A percentile compares a stretch with the other conserved stretches of the same genome.
These are phyloP conservation scores for Trichoderma erinaceum DNA, from an alignment of 495 filamentous ascomycete species.

Conservation along the genomic window DNA sequence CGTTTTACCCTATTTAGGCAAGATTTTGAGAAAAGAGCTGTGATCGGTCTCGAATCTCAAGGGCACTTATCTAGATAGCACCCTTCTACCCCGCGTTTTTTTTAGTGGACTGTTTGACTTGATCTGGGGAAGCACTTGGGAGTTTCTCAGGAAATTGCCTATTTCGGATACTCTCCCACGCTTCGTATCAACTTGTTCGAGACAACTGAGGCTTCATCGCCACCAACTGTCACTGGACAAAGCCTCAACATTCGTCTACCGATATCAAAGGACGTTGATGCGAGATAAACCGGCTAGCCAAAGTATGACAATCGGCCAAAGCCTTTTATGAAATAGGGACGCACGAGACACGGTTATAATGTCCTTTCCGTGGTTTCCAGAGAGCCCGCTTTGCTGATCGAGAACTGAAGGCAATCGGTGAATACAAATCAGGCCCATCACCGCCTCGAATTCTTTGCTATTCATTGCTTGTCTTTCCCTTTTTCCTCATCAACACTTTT, in stretches of 20 bases:
- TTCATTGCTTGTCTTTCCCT: background rate
- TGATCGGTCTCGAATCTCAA: background rate
- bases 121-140: background rate
- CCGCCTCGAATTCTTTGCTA: background rate
- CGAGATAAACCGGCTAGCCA: background rate
- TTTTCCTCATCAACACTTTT: background rate
- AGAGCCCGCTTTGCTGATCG: background rate
- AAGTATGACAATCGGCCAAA: background rate
- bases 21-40: background rate
- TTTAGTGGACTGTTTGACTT: background rate
- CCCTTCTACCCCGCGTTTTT: slow-evolving; percentile 7
- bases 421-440: slow-evolving; percentile 12
- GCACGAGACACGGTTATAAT: background rate
- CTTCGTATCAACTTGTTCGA: background rate
- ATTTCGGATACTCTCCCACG: background rate
- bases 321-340: background rate
- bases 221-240: slow-evolving; percentile 1
- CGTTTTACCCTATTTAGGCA: background rate
- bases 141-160: slow-evolving; percentile 10
- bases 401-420: background rate
- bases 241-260: background rate
- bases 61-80: background rate
- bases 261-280: background rate
- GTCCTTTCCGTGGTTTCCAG: background rate
- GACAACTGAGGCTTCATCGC: background rate